Conservation (phyloP, 768 basidiomycete genomes). For the Hemileccinum rubropunctum region DNA sequence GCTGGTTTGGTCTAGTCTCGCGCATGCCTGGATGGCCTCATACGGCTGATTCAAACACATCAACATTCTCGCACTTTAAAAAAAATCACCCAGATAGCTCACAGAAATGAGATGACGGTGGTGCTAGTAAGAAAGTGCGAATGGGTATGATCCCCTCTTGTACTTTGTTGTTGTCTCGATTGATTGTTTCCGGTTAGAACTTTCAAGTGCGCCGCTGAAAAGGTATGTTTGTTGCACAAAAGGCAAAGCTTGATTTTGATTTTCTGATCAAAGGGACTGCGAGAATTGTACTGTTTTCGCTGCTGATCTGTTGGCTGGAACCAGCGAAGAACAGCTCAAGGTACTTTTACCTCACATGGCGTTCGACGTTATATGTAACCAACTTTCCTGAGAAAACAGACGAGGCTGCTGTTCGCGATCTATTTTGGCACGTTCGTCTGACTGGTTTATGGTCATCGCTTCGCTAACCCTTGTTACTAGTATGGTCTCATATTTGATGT, state of each 20-base stretch:
- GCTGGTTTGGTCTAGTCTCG: conserved; percentile 62
- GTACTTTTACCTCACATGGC: conserved; percentile 88
- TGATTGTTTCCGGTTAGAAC: conserved; percentile 32
- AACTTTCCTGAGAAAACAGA: conserved; percentile 90
- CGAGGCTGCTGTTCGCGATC: conserved; percentile 66
- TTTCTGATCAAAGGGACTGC: conserved; percentile 64
- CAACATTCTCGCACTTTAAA: not conserved
- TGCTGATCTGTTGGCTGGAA: conserved; percentile 56
- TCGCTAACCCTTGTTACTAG: conserved; percentile 37
- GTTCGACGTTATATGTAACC: conserved; percentile 91
- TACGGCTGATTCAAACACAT: conserved; percentile 48
- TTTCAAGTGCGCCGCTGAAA: conserved; percentile 51
- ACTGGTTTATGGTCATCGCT: not conserved
- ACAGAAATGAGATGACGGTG: conserved; percentile 61
- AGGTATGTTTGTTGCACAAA: conserved; percentile 38
- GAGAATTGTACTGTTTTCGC: conserved; percentile 94
- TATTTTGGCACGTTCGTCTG: conserved; percentile 71
- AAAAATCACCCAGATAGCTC: conserved; percentile 20
- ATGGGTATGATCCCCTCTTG: conserved; percentile 44
- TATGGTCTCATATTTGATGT: conserved; percentile 92
- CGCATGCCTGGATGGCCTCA: conserved; percentile 75
- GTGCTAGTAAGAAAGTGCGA: conserved; percentile 61
- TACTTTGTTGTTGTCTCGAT: not conserved
- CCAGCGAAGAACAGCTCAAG: conserved; percentile 63
- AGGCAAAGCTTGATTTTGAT: not conserved